phyloP scores from a whole-genome alignment of 192 early-diverging fungal genomes.

The Chytriomyces sp. region DNA sequence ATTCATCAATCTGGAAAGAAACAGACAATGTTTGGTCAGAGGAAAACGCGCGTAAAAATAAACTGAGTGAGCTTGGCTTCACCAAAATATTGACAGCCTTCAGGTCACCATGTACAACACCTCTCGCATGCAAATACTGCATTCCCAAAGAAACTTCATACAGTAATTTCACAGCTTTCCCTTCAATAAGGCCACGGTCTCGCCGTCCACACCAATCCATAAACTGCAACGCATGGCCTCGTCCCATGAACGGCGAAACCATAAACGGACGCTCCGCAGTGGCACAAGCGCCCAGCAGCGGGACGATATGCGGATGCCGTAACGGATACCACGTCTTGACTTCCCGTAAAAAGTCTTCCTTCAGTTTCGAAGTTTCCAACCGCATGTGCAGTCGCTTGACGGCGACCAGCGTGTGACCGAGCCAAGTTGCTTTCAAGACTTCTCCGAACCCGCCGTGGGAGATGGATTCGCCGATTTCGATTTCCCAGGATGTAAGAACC shows the following conservation, averaged over 20 bases:
- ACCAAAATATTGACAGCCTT: conserved; percentile 31
- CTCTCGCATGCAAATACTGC: conserved; percentile 29
- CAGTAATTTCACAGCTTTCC: conserved; percentile 11
- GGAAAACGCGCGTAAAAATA: conserved; percentile 9
- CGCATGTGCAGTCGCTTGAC: conserved; percentile 42
- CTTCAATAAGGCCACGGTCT: neutral
- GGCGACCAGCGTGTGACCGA: conserved; percentile 43
- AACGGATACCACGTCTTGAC: conserved; percentile 43
- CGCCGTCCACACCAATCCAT: conserved; percentile 17
- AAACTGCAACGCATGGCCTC: conserved; percentile 39
- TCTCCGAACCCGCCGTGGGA: conserved; percentile 45
- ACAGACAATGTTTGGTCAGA: neutral
- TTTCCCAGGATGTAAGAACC: conserved; percentile 43
- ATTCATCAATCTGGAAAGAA: conserved; percentile 3
- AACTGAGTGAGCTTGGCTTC: neutral
- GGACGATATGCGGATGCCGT: conserved; percentile 48
- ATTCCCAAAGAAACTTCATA: conserved; percentile 30
- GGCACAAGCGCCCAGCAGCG: conserved; percentile 47
- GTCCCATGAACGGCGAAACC: conserved; percentile 43
- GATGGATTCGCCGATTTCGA: conserved; percentile 43
- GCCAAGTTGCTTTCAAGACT: conserved; percentile 39
- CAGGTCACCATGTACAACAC: conserved; percentile 28
- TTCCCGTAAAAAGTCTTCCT: conserved; percentile 38
- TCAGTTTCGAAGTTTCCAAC: conserved; percentile 28
- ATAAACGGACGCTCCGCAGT: conserved; percentile 48